Percentiles rank a stretch among this genome's conserved stretches.
These are phyloP conservation scores for Eutrema heterophyllum DNA, from an alignment of 345 rosid species.

Conservation along the genomic window DNA sequence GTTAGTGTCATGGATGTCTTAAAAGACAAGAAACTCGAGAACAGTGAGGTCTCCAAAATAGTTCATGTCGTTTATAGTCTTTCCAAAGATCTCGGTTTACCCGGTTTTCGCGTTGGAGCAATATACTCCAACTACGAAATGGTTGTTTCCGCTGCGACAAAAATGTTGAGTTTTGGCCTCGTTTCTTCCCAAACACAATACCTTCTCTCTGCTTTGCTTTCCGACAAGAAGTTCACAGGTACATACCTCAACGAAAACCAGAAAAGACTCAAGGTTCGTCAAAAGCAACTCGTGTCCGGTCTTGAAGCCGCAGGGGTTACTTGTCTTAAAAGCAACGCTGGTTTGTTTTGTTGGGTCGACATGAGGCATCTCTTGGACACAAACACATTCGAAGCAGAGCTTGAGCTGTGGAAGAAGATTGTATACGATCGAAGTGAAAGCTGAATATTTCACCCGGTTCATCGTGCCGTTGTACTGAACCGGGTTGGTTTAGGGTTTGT, in stretches of 20 bases:
- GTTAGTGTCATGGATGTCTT: slow-evolving; percentile 59
- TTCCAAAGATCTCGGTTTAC: slow-evolving; percentile 72
- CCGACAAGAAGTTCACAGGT: slow-evolving; percentile 60
- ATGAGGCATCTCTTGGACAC: slow-evolving; percentile 64
- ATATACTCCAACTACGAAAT: slow-evolving; percentile 61
- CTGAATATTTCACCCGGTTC: slow-evolving; percentile 61
- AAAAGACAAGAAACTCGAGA: slow-evolving; percentile 37
- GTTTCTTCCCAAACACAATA: slow-evolving; percentile 76
- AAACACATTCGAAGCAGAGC: slow-evolving; percentile 69
- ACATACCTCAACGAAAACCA: slow-evolving; percentile 47
- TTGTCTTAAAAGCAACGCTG: slow-evolving; percentile 58
- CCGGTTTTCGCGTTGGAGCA: slow-evolving; percentile 82
- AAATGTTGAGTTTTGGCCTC: slow-evolving; percentile 81
- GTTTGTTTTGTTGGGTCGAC: slow-evolving; percentile 76
- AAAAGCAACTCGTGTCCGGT: slow-evolving; percentile 47
- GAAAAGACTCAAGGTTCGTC: slow-evolving; percentile 47
- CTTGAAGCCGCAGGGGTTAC: slow-evolving; percentile 53
- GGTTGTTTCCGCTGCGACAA: slow-evolving; percentile 67
- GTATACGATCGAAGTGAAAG: slow-evolving; percentile 54
- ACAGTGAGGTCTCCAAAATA: slow-evolving; percentile 38
- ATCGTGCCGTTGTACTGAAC: slow-evolving; percentile 73
- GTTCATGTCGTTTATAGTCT: slow-evolving; percentile 70
- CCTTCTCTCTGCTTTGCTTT: slow-evolving; percentile 55
- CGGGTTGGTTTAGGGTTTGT: slow-evolving; percentile 63
- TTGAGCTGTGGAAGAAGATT: slow-evolving; percentile 62